A percentile compares a stretch with the other conserved stretches of the same genome.
Evolutionary conservation across 345 rosid genomes (phyloP).

Genomic region (Murraya koenigii): DNA sequence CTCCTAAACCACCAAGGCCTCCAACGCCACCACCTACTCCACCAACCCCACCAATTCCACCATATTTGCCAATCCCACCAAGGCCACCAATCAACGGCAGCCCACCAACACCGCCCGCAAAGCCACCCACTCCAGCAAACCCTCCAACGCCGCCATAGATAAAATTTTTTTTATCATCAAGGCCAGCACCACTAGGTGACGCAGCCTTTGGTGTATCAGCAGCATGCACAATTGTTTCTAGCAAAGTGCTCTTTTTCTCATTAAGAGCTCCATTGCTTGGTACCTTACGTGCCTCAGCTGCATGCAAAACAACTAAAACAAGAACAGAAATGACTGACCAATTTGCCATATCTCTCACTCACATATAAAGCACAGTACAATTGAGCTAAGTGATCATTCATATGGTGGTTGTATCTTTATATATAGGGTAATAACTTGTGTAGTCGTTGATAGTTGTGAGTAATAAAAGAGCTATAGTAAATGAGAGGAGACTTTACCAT

Average conservation of each 20-base stretch:
- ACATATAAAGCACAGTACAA: background rate
- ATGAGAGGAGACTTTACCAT: conserved; percentile 16
- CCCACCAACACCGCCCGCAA: conserved; percentile 57
- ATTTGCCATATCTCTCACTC: conserved; percentile 19
- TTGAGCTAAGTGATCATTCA: background rate
- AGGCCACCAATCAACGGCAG: conserved; percentile 49
- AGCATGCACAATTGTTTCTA: conserved; percentile 39
- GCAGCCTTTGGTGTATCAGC: conserved; percentile 31
- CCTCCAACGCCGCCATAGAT: conserved; percentile 70
- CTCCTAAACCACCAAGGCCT: conserved; percentile 45
- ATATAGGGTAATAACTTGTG: conserved; percentile 16
- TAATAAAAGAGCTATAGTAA: conserved; percentile 30
- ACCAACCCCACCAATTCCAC: conserved; percentile 50
- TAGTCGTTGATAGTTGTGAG: conserved; percentile 48
- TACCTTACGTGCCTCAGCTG: conserved; percentile 32
- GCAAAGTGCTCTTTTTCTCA: conserved; percentile 16
- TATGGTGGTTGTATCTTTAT: conserved; percentile 23
- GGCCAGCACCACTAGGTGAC: conserved; percentile 30
- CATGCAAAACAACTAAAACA: conserved; percentile 30
- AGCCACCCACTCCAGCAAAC: conserved; percentile 70
- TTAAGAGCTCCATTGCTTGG: conserved; percentile 20
- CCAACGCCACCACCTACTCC: conserved; percentile 64
- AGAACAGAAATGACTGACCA: conserved; percentile 16
- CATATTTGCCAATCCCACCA: conserved; percentile 49
- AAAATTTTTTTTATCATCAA: conserved; percentile 60